Percentiles rank a stretch among this genome's conserved stretches.
Evolutionary conservation across 257 asterid genomes (phyloP).

Genomic region (Apocynum venetum): DNA sequence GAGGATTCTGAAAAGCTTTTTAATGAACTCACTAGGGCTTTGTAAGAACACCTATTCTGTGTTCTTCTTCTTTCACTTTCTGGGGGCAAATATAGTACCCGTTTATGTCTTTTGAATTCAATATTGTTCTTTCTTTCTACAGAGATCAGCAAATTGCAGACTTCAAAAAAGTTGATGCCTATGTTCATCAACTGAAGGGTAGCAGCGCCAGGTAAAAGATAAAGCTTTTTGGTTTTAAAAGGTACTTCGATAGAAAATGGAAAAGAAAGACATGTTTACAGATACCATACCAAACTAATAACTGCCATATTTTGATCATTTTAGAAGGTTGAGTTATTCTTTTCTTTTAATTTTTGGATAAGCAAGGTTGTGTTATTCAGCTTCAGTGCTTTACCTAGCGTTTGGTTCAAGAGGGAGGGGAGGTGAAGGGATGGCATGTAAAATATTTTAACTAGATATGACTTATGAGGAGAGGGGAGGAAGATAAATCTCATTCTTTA

Average conservation of each 20-base stretch:
- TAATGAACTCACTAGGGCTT: slow-evolving; percentile 59
- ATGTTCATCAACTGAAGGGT: slow-evolving; percentile 87
- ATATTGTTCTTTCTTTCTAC: slow-evolving; percentile 10
- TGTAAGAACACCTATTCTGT: slow-evolving; percentile 39
- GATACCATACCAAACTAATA: not conserved
- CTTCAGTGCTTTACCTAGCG: no score
- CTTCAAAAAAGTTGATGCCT: slow-evolving; percentile 73
- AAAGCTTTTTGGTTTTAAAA: not conserved
- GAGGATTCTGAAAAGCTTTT: slow-evolving; percentile 76
- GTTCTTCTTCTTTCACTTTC: not conserved
- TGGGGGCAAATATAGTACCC: not conserved
- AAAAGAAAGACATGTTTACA: not conserved
- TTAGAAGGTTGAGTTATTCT: not conserved
- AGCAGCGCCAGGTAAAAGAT: slow-evolving; percentile 80
- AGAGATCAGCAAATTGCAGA: slow-evolving; percentile 64
- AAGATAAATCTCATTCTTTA: no score
- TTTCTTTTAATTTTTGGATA: no score
- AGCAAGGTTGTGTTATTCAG: no score
- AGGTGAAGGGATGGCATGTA: no score
- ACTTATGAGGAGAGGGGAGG: no score
- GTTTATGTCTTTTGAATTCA: not conserved
- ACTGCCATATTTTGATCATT: not conserved
- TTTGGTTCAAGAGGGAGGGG: no score
- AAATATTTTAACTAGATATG: no score
- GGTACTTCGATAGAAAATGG: not conserved